These are phyloP conservation scores for Chlamydomonas sp. DNA, from an alignment of 139 green algal genomes.

Conservation along the genomic window DNA sequence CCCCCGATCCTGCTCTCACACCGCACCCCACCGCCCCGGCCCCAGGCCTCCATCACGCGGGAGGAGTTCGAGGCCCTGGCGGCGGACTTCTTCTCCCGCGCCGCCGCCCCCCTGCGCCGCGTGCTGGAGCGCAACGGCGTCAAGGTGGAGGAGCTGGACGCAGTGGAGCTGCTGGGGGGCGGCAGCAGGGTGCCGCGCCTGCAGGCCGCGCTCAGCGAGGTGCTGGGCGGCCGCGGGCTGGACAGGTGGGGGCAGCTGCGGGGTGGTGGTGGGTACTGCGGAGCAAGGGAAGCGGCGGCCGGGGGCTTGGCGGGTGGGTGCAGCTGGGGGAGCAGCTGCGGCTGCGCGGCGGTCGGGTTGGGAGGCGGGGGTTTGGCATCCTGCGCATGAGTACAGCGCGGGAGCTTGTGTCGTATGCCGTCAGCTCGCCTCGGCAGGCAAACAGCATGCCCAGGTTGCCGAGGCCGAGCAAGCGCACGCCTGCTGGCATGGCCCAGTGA, in stretches of 20 bases:
- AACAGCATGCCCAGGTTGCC: too few species aligned
- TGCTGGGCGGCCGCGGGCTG: slow-evolving; percentile 73
- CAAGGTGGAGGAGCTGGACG: slow-evolving; percentile 70
- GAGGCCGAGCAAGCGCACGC: too few species aligned
- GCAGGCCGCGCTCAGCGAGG: slow-evolving; percentile 76
- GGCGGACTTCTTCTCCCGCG: slow-evolving; percentile 76
- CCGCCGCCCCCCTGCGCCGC: slow-evolving; percentile 61
- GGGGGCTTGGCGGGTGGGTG: not conserved
- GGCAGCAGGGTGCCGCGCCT: slow-evolving; percentile 86
- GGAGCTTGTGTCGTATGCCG: too few species aligned
- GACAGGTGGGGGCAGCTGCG: slow-evolving; percentile 45
- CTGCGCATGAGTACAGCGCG: too few species aligned
- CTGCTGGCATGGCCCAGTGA: too few species aligned
- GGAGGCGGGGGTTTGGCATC: too few species aligned
- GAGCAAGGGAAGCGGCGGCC: not conserved
- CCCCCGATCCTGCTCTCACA: not conserved
- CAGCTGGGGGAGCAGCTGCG: not conserved
- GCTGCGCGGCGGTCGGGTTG: not conserved
- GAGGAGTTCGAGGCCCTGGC: slow-evolving; percentile 87
- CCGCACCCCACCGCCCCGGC: not conserved
- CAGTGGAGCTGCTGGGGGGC: slow-evolving; percentile 92
- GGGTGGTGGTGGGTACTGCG: not conserved
- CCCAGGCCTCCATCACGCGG: slow-evolving; percentile 58
- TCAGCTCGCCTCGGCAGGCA: too few species aligned
- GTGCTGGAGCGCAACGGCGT: slow-evolving; percentile 82